Conservation (phyloP, 768 basidiomycete genomes). For the Psilocybe subaeruginosa region DNA sequence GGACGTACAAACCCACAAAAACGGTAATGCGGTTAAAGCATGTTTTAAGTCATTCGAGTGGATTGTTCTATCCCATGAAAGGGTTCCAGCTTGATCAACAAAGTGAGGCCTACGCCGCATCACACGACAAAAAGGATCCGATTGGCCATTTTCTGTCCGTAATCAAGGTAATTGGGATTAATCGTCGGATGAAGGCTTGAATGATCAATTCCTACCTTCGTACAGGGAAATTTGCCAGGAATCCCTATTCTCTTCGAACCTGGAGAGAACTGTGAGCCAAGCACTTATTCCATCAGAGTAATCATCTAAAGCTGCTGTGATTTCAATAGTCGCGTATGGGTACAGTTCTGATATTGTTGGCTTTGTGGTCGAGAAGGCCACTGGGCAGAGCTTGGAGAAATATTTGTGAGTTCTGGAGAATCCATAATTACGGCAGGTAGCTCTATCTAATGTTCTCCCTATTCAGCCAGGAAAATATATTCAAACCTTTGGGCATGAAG, state of each 20-base stretch:
- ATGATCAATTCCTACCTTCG: background rate
- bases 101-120: constrained; percentile 6
- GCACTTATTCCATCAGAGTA: background rate
- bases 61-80: constrained; percentile 25
- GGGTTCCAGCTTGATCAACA: background rate
- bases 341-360: constrained; percentile 33
- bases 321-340: constrained; percentile 30
- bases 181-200: no score
- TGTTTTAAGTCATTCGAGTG: constrained; percentile 33
- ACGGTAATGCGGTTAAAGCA: constrained; percentile 24
- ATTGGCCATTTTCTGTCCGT: constrained; percentile 22
- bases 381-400: constrained; percentile 29
- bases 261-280: constrained; percentile 29
- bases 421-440: constrained; percentile 29
- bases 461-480: constrained; percentile 31
- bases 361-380: constrained; percentile 32
- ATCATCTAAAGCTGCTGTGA: background rate
- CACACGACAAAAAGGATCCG: constrained; percentile 12
- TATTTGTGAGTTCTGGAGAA: constrained; percentile 31
- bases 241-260: constrained; percentile 32
- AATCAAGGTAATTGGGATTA: background rate
- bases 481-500: constrained; percentile 29
- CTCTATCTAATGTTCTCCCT: background rate
- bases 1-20: constrained; percentile 24
- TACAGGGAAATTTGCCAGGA: constrained; percentile 26